A percentile compares a stretch with the other conserved stretches of the same genome.
Evolutionary conservation across 177 flowering plant species (phyloP).

Genomic region (Vitis hybrid): DNA sequence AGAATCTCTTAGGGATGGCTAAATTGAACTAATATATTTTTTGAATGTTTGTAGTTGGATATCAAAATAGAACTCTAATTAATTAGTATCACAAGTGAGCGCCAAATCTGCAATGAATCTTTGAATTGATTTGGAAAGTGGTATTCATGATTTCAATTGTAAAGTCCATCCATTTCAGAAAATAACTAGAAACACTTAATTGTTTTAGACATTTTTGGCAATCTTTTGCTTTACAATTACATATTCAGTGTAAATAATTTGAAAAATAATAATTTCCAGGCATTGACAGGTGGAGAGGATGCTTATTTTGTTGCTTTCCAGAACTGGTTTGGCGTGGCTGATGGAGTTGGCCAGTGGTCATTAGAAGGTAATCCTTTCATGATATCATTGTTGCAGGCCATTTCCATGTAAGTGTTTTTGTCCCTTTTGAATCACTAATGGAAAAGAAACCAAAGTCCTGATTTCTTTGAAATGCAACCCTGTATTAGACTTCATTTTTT

Average conservation of each 20-base stretch:
- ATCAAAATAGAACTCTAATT: no score
- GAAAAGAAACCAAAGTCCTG: neutral
- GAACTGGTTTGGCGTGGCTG: slow-evolving; percentile 81
- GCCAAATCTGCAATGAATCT: no score
- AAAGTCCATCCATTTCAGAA: no score
- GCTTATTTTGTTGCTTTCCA: slow-evolving; percentile 56
- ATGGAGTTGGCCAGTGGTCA: slow-evolving; percentile 83
- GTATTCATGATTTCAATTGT: no score
- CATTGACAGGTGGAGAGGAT: slow-evolving; percentile 85
- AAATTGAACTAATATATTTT: no score
- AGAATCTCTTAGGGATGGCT: no score
- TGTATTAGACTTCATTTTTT: no score
- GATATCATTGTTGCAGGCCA: neutral
- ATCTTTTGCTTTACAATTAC: neutral
- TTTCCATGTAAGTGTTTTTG: neutral
- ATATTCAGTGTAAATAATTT: slow-evolving; percentile 32
- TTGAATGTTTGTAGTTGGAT: no score
- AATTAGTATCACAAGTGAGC: no score
- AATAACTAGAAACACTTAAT: no score
- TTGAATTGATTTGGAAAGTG: no score
- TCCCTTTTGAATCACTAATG: neutral
- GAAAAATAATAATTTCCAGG: slow-evolving; percentile 66
- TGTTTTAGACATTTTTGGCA: no score
- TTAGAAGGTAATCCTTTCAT: slow-evolving; percentile 55
- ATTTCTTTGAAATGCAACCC: neutral